Percentiles rank a stretch among this genome's conserved stretches.
These are phyloP conservation scores for Ormosia semicastrata DNA, from an alignment of 306 rosid species.

Conservation along the genomic window DNA sequence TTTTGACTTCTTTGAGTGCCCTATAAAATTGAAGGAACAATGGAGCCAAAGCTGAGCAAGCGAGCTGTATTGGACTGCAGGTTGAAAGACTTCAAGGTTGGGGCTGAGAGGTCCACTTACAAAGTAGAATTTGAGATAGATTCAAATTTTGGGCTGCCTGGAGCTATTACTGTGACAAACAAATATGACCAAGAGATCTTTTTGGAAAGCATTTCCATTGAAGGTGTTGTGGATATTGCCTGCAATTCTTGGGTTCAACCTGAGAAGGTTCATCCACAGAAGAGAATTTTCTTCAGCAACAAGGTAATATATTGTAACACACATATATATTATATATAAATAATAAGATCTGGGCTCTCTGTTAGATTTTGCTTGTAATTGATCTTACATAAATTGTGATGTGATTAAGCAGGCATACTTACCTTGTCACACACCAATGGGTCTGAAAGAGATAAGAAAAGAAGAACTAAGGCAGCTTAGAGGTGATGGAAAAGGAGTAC, in stretches of 20 bases:
- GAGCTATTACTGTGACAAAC: conserved; percentile 38
- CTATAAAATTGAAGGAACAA: conserved; percentile 19
- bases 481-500: conserved; percentile 35
- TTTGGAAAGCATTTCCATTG: conserved; percentile 32
- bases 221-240: conserved; percentile 17
- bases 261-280: not conserved
- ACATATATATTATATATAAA: not conserved
- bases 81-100: not conserved
- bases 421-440: conserved; percentile 38
- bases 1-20: not conserved
- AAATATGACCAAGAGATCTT: conserved; percentile 36
- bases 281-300: conserved; percentile 42
- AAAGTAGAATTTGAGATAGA: conserved; percentile 34
- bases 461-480: conserved; percentile 34
- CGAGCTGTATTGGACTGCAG: conserved; percentile 16
- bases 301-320: conserved; percentile 20
- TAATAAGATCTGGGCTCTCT: not conserved
- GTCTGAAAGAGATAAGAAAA: conserved; percentile 34
- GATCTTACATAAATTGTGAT: not conserved
- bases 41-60: conserved; percentile 36
- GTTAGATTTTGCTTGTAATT: not conserved
- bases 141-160: conserved; percentile 43
- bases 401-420: conserved; percentile 23
- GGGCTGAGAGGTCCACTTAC: not conserved
- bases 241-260: conserved; percentile 51